Conservation (phyloP, 2,329 filamentous ascomycete genomes). For the Talaromyces sp. region DNA sequence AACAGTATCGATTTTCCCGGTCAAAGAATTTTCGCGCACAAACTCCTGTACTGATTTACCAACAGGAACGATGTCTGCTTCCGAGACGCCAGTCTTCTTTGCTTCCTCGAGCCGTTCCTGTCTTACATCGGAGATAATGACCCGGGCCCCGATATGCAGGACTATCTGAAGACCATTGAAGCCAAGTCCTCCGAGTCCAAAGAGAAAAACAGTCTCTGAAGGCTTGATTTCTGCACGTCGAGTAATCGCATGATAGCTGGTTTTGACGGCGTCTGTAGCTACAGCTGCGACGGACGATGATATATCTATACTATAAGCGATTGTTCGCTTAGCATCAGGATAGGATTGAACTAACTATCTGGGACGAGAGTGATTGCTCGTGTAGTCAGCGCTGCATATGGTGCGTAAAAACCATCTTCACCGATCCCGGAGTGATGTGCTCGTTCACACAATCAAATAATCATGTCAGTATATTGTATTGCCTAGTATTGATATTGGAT, state of each 20-base stretch:
- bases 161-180: conserved; percentile 45
- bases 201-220: conserved; percentile 40
- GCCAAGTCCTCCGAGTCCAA: conserved; percentile 42
- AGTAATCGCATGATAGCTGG: conserved; percentile 42
- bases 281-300: conserved; percentile 35
- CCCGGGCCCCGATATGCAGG: conserved; percentile 49
- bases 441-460: background rate
- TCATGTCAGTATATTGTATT: background rate
- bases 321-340: background rate
- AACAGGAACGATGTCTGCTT: background rate
- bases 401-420: background rate
- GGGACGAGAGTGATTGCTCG: background rate
- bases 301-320: conserved; percentile 21
- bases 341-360: conserved; percentile 14
- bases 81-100: background rate
- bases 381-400: background rate
- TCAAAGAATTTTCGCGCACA: background rate
- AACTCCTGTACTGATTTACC: background rate
- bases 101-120: conserved; percentile 19
- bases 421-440: conserved; percentile 2
- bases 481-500: background rate
- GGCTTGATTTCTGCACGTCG: conserved; percentile 35
- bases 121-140: conserved; percentile 36
- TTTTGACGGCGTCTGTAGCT: conserved; percentile 42
- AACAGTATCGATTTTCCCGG: background rate